Base-by-base conservation (phyloP, 768 basidiomycete species). In the Pisolithus marmoratus region DNA sequence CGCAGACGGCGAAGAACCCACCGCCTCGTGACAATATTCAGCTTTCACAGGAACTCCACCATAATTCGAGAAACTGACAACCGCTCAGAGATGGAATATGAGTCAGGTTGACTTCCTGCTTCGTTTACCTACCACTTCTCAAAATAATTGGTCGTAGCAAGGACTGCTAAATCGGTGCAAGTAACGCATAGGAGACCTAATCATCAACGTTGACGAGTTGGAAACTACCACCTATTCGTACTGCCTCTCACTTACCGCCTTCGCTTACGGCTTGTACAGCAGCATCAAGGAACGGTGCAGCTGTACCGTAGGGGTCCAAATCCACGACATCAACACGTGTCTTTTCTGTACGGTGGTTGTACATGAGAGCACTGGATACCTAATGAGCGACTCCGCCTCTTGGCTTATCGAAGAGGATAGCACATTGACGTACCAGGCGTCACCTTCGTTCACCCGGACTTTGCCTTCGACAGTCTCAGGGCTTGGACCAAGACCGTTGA, bases 261-360 rank as follows among this genome's bases (percentile, higher is more conserved):
- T 94, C 94, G 29, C 82, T 80, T 8, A 96, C 75, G 52, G 82
- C 83, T 60, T 97, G 94, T 15, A 99, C 84, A 0, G 95, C 94
- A 20, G 86, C 86, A 60, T 99, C 96, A 24, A 99, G 86, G 65
- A 99, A 99, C 2, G 95, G 96, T 4, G 93, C 87, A 0, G 96
- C 96, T 8, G 93, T 95, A 1, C 96, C 96, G 61, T 98, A 99
- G 0, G 96, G 96, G 65, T 99, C 96, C 24, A 99, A 79, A 66
- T 99, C 96, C n/a, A 99, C 84, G 26, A 90, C 90, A 56, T 98
- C 94, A 19, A 97, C 94, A 2, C 85, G 82, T 11, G 75, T 70
- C 43, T 74, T 78, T 48, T 84, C 84, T 26, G 82, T 74, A 37
- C 94, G 84, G 62, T 94, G 93, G 44, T 78, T 78, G 64, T 96